Evolutionary conservation across 2,329 filamentous ascomycete species (phyloP).

Genomic region (Venturia asperata): DNA sequence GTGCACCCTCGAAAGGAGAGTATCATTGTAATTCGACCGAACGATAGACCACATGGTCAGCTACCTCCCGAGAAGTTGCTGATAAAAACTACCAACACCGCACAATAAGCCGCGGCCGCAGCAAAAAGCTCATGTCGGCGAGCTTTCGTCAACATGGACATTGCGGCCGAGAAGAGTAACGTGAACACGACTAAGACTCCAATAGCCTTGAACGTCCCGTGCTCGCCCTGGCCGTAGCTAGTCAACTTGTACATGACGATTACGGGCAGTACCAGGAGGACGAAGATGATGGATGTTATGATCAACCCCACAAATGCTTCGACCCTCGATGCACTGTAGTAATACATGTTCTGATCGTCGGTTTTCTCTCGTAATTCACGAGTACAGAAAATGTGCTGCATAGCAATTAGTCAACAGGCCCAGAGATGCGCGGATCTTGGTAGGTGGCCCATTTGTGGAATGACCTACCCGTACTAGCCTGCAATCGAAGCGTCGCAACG

Average conservation of each 20-base stretch:
- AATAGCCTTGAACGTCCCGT: slow-evolving; percentile 35
- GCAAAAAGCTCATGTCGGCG: slow-evolving; percentile 34
- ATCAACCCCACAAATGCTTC: slow-evolving; percentile 36
- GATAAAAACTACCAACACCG: slow-evolving; percentile 35
- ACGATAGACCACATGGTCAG: neutral
- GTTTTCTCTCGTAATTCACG: slow-evolving; percentile 35
- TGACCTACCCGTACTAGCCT: slow-evolving; percentile 26
- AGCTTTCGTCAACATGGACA: slow-evolving; percentile 33
- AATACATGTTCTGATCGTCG: slow-evolving; percentile 28
- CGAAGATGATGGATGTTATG: slow-evolving; percentile 39
- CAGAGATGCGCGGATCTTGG: neutral
- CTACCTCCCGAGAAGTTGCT: slow-evolving; percentile 28
- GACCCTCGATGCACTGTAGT: slow-evolving; percentile 33
- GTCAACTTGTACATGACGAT: slow-evolving; percentile 36
- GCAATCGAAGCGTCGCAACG: slow-evolving; percentile 28
- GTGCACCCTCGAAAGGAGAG: neutral
- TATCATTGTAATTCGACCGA: neutral
- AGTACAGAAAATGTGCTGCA: slow-evolving; percentile 34
- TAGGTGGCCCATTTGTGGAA: slow-evolving; percentile 6
- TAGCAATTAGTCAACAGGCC: neutral
- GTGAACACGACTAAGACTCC: slow-evolving; percentile 39
- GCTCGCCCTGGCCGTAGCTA: slow-evolving; percentile 23
- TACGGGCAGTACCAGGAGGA: slow-evolving; percentile 36
- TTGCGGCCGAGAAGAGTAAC: slow-evolving; percentile 28
- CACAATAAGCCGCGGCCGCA: slow-evolving; percentile 35